phyloP scores from a whole-genome alignment of 345 rosid species.

The Euphorbia lathyris region DNA sequence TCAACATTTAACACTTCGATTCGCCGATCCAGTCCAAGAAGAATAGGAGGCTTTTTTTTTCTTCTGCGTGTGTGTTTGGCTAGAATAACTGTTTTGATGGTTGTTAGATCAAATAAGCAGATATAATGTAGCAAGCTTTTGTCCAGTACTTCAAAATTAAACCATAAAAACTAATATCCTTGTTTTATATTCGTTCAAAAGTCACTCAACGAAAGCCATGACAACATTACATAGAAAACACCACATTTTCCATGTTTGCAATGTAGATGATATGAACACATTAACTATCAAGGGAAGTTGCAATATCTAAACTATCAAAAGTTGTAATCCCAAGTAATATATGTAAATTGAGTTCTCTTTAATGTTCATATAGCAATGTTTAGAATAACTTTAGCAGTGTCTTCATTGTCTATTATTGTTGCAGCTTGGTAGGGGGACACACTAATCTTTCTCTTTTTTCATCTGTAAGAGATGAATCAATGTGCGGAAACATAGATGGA shows the following conservation, averaged over 20 bases:
- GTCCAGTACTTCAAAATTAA: not conserved
- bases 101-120: not conserved
- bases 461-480: not conserved
- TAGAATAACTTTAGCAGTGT: not conserved
- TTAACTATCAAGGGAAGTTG: not conserved
- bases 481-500: not conserved
- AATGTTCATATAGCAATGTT: not conserved
- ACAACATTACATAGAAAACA: not conserved
- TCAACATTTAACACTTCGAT: not conserved
- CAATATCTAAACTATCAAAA: not conserved
- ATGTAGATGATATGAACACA: not conserved
- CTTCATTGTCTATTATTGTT: not conserved
- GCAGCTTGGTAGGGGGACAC: no score
- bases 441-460: not conserved
- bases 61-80: no score
- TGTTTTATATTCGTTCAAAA: slow-evolving; percentile 6
- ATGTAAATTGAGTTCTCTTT: not conserved
- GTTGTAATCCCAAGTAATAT: not conserved
- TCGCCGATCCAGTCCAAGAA: not conserved
- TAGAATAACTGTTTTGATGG: not conserved
- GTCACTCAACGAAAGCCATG: not conserved
- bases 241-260: no score
- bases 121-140: not conserved
- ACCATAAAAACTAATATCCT: not conserved
- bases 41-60: not conserved